Conservation (phyloP, 108 stramenopile species). For the Nitzschia sp. region DNA sequence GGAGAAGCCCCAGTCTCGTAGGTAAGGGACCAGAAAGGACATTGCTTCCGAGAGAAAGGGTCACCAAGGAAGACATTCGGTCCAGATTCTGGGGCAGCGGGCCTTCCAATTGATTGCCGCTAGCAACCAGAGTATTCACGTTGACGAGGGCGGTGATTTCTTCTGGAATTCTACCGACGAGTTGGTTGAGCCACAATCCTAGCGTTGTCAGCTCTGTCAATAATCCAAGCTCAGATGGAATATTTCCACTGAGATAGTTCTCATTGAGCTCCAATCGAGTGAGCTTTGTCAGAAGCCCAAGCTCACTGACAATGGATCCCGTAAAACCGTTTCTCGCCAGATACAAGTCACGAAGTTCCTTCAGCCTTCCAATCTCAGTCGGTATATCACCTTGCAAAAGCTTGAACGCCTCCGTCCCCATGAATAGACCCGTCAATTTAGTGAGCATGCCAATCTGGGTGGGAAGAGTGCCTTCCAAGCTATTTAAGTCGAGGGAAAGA, state of each 20-base stretch:
- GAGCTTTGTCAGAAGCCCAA: conserved; percentile 19
- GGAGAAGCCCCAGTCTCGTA: neutral
- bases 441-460: conserved; percentile 30
- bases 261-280: conserved; percentile 20
- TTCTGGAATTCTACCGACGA: neutral
- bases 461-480: conserved; percentile 10
- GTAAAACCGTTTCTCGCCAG: conserved; percentile 13
- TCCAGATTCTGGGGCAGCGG: neutral
- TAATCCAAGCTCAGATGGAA: conserved; percentile 14
- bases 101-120: conserved; percentile 9
- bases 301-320: conserved; percentile 22
- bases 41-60: conserved; percentile 5
- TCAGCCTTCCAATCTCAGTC: conserved; percentile 26
- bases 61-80: neutral
- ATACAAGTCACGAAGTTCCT: conserved; percentile 4
- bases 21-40: neutral
- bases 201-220: neutral
- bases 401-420: conserved; percentile 6
- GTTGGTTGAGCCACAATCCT: neutral
- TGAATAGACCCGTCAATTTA: conserved; percentile 10
- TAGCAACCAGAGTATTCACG: neutral
- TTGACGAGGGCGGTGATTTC: neutral
- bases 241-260: conserved; percentile 18
- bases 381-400: conserved; percentile 25
- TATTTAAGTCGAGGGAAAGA: conserved; percentile 14